phyloP scores from a whole-genome alignment of 169 alveolate species.

The Eimeria acervulina region DNA sequence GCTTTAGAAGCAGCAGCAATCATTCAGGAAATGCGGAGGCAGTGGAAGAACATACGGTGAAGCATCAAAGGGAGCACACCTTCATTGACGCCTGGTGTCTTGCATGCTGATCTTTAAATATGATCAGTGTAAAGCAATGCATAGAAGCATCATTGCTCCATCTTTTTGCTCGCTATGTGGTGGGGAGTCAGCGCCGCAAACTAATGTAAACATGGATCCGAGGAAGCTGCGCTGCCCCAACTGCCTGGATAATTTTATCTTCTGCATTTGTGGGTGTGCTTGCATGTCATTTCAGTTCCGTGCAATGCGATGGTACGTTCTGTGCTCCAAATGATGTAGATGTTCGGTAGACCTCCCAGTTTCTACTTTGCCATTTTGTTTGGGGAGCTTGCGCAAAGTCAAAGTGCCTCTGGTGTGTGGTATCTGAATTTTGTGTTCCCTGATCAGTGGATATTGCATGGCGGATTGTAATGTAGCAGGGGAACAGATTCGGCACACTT shows the following conservation, averaged over 20 bases:
- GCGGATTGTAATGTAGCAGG: not conserved
- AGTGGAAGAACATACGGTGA: not conserved
- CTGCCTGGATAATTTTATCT: not conserved
- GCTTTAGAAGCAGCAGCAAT: conserved; percentile 44
- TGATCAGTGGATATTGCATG: not conserved
- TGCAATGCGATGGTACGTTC: conserved; percentile 32
- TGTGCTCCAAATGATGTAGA: not conserved
- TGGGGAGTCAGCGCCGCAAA: not conserved
- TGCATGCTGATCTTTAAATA: not conserved
- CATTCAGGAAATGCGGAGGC: not conserved
- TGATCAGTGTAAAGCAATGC: not conserved
- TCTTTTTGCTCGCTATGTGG: not conserved
- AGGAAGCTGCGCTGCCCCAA: not conserved
- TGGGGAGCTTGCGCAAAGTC: conserved; percentile 13
- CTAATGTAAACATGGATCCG: not conserved
- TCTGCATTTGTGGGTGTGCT: not conserved
- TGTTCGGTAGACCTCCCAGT: not conserved
- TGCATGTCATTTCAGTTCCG: not conserved
- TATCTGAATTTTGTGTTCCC: not conserved
- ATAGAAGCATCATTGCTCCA: not conserved
- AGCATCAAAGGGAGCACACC: not conserved
- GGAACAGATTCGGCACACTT: not conserved
- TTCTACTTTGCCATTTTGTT: not conserved
- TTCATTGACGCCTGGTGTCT: not conserved
- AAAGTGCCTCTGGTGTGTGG: not conserved